Base-by-base conservation (phyloP, 352 stramenopile genomes). In the Globisporangium spinosum region DNA sequence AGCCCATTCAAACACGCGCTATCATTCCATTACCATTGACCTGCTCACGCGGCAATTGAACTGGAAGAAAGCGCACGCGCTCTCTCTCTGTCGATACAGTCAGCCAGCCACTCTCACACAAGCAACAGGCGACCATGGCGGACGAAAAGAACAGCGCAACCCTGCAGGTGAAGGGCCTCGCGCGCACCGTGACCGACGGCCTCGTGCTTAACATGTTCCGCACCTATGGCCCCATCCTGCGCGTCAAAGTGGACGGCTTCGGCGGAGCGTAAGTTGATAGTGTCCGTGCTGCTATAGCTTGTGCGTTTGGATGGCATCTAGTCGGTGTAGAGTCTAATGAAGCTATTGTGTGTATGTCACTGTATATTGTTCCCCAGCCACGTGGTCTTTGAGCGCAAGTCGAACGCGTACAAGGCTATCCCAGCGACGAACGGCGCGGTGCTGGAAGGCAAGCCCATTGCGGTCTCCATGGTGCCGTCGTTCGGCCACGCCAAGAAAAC, bases 151-250 rank as follows among this genome's bases (percentile, higher is more conserved):
- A 68, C 25, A 38, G 54, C 22, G 70, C 62, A 29, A 73, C 68
- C 34, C 67, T 92, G 49, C 77, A 77, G 63, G 38, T 93, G 60
- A 80, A 82, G 38, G 81, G 81, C n/a, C 72, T 91, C 15, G 70
- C 71, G 34, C 70, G 64, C 2, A 68, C 51, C n/a, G 67, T 84
- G 25, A 76, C 67, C 4, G 72, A 89, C 29, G 55, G 54, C 13
- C 64, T 77, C 65, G 73, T 93, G 54, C 76, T 73, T 54, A 89
- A 83, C 25, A 80, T 90, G 70, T 87, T 86, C 64, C 73, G 78
- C 38, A 72, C 76, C 1, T 89, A 88, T 58, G 85, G 85, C 10
- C 72, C 75, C 47, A 79, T 93, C 51, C 49, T 82, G 64, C 83
- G 85, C 64, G 69, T 89, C 60, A 65, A 70, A 29, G 64, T 82